Conservation (phyloP, 176 grass and related monocot species). For the Tuctoria greenei region DNA sequence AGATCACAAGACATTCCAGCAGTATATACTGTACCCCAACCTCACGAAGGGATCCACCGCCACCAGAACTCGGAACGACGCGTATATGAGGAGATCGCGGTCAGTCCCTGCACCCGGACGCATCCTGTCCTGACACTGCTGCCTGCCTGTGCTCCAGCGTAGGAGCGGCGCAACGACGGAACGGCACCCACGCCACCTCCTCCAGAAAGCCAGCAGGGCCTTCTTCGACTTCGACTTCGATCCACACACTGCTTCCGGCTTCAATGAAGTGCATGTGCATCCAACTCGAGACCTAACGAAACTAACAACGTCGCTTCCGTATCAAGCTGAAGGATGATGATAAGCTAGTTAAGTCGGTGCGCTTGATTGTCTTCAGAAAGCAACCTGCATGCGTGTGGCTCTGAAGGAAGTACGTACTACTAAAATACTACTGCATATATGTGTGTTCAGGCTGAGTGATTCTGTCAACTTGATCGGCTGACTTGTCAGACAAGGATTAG, state of each 20-base stretch:
- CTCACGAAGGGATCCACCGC: slow-evolving; percentile 20
- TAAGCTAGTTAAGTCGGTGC: slow-evolving; percentile 6
- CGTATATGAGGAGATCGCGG: neutral
- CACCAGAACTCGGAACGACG: neutral
- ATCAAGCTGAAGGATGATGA: slow-evolving; percentile 4
- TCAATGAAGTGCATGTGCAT: slow-evolving; percentile 15
- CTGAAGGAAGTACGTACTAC: neutral
- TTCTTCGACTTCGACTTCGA: too few species aligned
- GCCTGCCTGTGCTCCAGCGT: slow-evolving; percentile 15
- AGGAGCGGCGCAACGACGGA: slow-evolving; percentile 19
- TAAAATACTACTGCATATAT: neutral
- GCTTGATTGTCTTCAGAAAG: neutral
- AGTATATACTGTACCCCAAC: neutral
- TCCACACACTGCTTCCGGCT: slow-evolving; percentile 10
- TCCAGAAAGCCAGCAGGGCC: slow-evolving; percentile 35
- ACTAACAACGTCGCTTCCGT: neutral
- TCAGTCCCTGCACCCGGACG: slow-evolving; percentile 38
- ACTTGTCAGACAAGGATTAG: slow-evolving; percentile 34
- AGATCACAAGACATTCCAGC: slow-evolving; percentile 40
- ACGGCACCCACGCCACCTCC: neutral
- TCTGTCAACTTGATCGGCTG: slow-evolving; percentile 5
- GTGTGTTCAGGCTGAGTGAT: slow-evolving; percentile 36
- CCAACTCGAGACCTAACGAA: slow-evolving; percentile 8
- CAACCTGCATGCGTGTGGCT: slow-evolving; percentile 6
- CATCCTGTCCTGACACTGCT: slow-evolving; percentile 33